Conservation (phyloP, 805 yeast genomes). For the Cyberlindnera mycetangii region DNA sequence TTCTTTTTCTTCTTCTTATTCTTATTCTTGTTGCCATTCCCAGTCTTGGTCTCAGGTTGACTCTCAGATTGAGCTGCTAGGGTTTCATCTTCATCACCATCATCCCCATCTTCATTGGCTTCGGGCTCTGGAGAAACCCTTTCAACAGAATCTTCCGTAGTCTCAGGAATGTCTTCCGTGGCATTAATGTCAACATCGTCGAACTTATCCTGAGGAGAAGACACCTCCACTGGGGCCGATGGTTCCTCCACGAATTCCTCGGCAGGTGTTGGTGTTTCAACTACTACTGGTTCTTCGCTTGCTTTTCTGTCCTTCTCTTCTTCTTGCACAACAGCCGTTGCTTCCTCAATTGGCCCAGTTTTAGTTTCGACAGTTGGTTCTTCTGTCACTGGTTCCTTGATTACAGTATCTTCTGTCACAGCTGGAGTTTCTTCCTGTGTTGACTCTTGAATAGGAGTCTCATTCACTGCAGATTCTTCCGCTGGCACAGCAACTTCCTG, state of each 20-base stretch:
- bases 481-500: background rate
- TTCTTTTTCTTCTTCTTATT: slow-evolving; percentile 36
- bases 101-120: slow-evolving; percentile 8
- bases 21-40: slow-evolving; percentile 27
- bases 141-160: background rate
- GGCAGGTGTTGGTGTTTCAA: background rate
- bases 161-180: background rate
- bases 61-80: slow-evolving; percentile 1
- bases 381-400: background rate
- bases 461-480: slow-evolving; percentile 8
- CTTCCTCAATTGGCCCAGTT: background rate
- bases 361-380: background rate
- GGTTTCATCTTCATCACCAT: background rate
- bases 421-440: slow-evolving; percentile 1
- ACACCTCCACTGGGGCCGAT: background rate
- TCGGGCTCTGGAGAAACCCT: slow-evolving; percentile 3
- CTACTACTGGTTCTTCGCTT: slow-evolving; percentile 1
- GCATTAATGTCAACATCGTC: slow-evolving; percentile 16
- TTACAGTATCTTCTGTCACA: background rate
- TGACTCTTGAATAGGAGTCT: slow-evolving; percentile 11
- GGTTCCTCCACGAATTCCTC: background rate
- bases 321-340: background rate
- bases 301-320: too few species aligned
- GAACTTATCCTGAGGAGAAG: slow-evolving; percentile 9
- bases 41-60: slow-evolving; percentile 6